A percentile compares a stretch with the other conserved stretches of the same genome.
phyloP scores from a whole-genome alignment of 495 filamentous ascomycete species.

The Neurospora sp. region DNA sequence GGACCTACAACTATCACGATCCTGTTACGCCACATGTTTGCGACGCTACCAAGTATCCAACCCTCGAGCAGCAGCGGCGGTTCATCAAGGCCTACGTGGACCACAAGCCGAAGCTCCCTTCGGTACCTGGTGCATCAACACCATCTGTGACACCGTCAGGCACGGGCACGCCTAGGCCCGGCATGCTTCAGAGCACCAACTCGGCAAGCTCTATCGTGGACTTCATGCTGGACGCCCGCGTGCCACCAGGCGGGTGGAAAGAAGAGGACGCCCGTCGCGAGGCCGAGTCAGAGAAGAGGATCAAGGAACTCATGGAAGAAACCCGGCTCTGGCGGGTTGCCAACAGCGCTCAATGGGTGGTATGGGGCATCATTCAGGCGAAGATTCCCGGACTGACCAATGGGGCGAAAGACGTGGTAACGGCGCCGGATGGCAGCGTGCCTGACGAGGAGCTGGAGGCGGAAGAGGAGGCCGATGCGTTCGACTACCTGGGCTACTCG shows the following conservation, averaged over 20 bases:
- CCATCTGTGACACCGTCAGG: slow-evolving; percentile 37
- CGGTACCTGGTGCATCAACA: slow-evolving; percentile 36
- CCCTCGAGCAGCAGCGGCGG: slow-evolving; percentile 64
- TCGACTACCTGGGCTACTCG: slow-evolving; percentile 87
- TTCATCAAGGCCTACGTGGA: slow-evolving; percentile 82
- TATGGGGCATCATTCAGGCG: slow-evolving; percentile 94
- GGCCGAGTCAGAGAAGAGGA: slow-evolving; percentile 48
- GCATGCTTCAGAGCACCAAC: slow-evolving; percentile 14
- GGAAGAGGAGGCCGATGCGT: slow-evolving; percentile 44
- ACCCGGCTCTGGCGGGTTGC: slow-evolving; percentile 75
- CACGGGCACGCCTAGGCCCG: slow-evolving; percentile 17
- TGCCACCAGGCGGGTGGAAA: slow-evolving; percentile 43
- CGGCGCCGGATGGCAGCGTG: background rate
- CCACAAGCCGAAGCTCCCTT: slow-evolving; percentile 53
- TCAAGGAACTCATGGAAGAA: slow-evolving; percentile 63
- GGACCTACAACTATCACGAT: slow-evolving; percentile 96
- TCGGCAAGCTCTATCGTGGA: slow-evolving; percentile 40
- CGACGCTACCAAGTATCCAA: slow-evolving; percentile 63
- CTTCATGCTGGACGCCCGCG: slow-evolving; percentile 63
- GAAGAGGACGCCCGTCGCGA: slow-evolving; percentile 54
- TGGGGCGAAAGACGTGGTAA: slow-evolving; percentile 6
- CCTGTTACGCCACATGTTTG: slow-evolving; percentile 51
- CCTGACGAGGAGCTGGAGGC: slow-evolving; percentile 34
- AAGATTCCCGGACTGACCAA: slow-evolving; percentile 54
- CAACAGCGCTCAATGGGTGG: slow-evolving; percentile 83